Percentiles rank a stretch among this genome's conserved stretches.
Evolutionary conservation across 2,329 filamentous ascomycete species (phyloP).

Genomic region (Celoporthe dispersa): DNA sequence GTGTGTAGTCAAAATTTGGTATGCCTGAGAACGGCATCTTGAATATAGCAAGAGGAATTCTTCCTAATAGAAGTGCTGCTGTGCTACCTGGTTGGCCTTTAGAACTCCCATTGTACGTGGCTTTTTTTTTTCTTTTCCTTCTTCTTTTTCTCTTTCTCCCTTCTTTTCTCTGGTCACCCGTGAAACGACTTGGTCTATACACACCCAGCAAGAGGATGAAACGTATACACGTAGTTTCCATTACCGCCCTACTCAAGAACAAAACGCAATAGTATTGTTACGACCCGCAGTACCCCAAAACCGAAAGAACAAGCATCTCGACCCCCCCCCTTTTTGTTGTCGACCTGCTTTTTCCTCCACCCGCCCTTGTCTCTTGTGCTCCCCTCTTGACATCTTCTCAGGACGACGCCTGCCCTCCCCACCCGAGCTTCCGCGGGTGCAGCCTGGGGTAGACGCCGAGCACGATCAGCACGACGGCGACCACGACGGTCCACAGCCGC

Average conservation of each 20-base stretch:
- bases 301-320: background rate
- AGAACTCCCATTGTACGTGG: too few species aligned
- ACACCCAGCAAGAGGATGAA: too few species aligned
- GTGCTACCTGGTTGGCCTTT: too few species aligned
- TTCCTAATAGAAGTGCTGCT: too few species aligned
- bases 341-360: background rate
- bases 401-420: constrained; percentile 4
- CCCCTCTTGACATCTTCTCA: background rate
- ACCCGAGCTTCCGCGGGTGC: constrained; percentile 79
- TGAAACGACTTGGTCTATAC: too few species aligned
- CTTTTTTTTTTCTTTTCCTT: too few species aligned
- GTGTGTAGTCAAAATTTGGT: background rate
- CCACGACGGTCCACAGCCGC: constrained; percentile 74
- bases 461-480: constrained; percentile 69
- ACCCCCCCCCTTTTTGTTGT: background rate
- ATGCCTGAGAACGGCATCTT: background rate
- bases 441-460: constrained; percentile 78
- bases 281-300: background rate
- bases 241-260: background rate
- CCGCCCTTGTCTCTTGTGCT: background rate
- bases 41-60: too few species aligned
- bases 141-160: too few species aligned
- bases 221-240: too few species aligned
- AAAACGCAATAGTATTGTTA: background rate
- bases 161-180: too few species aligned